phyloP scores from a whole-genome alignment of 2,329 filamentous ascomycete species.

The Neocatenulostroma microsporum region DNA sequence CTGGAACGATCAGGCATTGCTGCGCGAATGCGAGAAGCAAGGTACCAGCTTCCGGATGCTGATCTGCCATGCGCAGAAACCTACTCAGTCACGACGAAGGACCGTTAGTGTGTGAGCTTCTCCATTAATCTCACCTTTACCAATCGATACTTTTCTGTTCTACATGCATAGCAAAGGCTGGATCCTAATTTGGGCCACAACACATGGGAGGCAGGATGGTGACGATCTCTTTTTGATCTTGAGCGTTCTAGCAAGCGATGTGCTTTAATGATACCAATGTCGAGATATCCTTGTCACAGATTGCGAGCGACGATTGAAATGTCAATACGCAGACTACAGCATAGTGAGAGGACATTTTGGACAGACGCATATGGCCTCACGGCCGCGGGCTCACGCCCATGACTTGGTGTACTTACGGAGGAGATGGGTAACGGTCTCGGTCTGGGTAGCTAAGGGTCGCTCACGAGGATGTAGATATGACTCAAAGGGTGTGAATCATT shows the following conservation, averaged over 20 bases:
- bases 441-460: no score
- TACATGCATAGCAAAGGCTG: constrained; percentile 13
- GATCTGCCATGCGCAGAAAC: constrained; percentile 85
- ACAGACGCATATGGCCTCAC: constrained; percentile 14
- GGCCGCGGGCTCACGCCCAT: constrained; percentile 11
- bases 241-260: constrained; percentile 15
- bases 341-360: constrained; percentile 5
- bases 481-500: no score
- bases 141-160: background rate
- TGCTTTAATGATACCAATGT: constrained; percentile 6
- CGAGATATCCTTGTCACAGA: background rate
- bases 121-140: background rate
- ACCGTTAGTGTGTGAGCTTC: constrained; percentile 41
- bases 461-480: no score
- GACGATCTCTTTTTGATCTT: constrained; percentile 5
- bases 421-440: no score
- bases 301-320: background rate
- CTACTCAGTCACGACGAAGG: constrained; percentile 41
- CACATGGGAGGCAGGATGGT: background rate
- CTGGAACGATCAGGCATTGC: constrained; percentile 66
- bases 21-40: constrained; percentile 78
- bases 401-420: no score
- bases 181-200: constrained; percentile 9
- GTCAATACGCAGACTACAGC: constrained; percentile 2
- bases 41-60: constrained; percentile 83